A percentile compares a stretch with the other conserved stretches of the same genome.
Conservation (phyloP, 768 basidiomycete species). For the Auriscalpium microsporum region DNA sequence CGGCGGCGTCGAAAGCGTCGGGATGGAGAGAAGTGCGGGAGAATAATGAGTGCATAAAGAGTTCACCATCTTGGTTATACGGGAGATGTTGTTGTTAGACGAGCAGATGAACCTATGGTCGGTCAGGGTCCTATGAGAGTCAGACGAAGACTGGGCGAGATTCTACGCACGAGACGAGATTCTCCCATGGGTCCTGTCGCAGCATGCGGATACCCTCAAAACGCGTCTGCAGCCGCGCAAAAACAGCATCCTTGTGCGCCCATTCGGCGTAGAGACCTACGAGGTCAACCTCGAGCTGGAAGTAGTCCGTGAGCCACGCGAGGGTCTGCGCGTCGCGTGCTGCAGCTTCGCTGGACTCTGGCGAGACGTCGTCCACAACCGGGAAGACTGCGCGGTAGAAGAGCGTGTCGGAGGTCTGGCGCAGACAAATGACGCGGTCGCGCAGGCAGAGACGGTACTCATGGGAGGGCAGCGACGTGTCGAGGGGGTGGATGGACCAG, state of each 20-base stretch:
- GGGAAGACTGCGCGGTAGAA: conserved; percentile 71
- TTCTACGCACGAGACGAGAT: conserved; percentile 74
- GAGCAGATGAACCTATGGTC: conserved; percentile 85
- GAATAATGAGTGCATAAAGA: conserved; percentile 74
- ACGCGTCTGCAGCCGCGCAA: conserved; percentile 50
- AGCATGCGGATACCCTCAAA: conserved; percentile 82
- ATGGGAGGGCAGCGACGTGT: conserved; percentile 25
- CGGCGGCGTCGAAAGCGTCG: conserved; percentile 25
- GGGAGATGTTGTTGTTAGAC: conserved; percentile 91
- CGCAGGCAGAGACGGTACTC: conserved; percentile 77
- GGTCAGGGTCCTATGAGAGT: not conserved
- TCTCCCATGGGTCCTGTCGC: conserved; percentile 94
- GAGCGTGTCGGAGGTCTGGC: conserved; percentile 56
- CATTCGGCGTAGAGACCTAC: conserved; percentile 65
- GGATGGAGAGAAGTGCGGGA: conserved; percentile 47
- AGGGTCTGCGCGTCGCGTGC: conserved; percentile 56
- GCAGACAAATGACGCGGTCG: conserved; percentile 78
- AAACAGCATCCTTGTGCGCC: conserved; percentile 66
- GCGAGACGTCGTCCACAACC: conserved; percentile 17
- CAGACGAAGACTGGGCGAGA: not conserved
- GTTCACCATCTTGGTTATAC: conserved; percentile 92
- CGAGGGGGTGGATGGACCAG: conserved; percentile 53
- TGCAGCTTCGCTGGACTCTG: conserved; percentile 26
- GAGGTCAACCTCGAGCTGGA: conserved; percentile 77
- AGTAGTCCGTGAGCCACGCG: conserved; percentile 76